Evolutionary conservation across 768 basidiomycete species (phyloP).

Genomic region (Pleurotus salmoneostramineus): DNA sequence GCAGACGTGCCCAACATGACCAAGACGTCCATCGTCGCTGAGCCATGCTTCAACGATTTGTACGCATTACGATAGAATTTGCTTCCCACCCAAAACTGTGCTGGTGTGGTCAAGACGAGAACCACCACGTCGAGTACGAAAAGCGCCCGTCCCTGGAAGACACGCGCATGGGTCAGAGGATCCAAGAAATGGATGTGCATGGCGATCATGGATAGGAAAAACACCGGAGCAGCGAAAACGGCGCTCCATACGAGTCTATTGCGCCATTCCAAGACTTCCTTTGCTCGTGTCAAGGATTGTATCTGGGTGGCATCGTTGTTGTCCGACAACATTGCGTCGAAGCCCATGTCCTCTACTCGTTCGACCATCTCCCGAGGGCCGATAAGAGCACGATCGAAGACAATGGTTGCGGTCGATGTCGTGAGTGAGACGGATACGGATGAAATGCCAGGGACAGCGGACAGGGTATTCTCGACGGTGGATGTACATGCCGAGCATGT

Average conservation of each 20-base stretch:
- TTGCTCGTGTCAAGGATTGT: conserved; percentile 79
- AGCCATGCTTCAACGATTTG: conserved; percentile 85
- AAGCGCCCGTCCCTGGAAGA: conserved; percentile 71
- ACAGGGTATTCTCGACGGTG: conserved; percentile 69
- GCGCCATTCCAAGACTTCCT: conserved; percentile 91
- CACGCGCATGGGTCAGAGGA: conserved; percentile 40
- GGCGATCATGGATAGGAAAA: conserved; percentile 85
- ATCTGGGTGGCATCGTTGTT: conserved; percentile 81
- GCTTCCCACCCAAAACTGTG: conserved; percentile 88
- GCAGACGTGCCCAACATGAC: conserved; percentile 94
- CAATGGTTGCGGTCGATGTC: conserved; percentile 70
- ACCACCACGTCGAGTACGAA: conserved; percentile 65
- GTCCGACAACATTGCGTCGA: conserved; percentile 83
- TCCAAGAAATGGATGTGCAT: conserved; percentile 62
- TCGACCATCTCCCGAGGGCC: conserved; percentile 88
- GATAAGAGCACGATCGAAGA: conserved; percentile 70
- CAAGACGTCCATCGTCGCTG: conserved; percentile 97
- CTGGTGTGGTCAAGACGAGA: conserved; percentile 78
- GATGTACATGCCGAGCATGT: conserved; percentile 81
- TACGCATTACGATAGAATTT: conserved; percentile 89
- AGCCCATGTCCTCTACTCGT: conserved; percentile 83
- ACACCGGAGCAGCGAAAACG: conserved; percentile 88
- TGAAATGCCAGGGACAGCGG: conserved; percentile 67
- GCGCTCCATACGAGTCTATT: conserved; percentile 70
- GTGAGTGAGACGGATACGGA: conserved; percentile 71